These are phyloP conservation scores for Petrea volubilis DNA, from an alignment of 257 asterid species.

Conservation along the genomic window DNA sequence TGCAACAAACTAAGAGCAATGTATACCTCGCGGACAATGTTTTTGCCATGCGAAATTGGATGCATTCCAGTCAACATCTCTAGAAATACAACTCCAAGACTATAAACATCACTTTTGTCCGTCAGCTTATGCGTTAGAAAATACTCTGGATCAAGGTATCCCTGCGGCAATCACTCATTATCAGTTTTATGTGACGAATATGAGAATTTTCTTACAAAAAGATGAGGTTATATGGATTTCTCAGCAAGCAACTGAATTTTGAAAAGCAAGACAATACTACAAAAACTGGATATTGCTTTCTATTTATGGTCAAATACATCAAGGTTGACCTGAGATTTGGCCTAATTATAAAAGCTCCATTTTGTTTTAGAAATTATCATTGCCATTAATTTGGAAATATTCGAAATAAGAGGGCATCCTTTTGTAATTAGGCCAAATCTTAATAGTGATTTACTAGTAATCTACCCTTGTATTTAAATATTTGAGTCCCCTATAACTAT, in stretches of 20 bases:
- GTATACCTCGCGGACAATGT: constrained; percentile 94
- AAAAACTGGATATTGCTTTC: background rate
- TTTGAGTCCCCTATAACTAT: too few species aligned
- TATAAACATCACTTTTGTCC: constrained; percentile 94
- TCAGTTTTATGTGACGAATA: background rate
- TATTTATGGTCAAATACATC: background rate
- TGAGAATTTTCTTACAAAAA: background rate
- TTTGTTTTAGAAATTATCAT: too few species aligned
- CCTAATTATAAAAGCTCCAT: too few species aligned
- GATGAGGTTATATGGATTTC: background rate
- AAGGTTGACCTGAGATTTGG: too few species aligned
- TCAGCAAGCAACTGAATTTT: background rate
- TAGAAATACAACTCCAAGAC: constrained; percentile 94
- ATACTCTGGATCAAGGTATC: constrained; percentile 98
- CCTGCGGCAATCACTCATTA: constrained; percentile 46
- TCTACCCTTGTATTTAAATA: too few species aligned
- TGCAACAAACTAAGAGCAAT: background rate
- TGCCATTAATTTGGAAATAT: too few species aligned
- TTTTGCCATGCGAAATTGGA: constrained; percentile 94
- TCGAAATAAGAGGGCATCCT: too few species aligned
- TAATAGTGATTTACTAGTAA: too few species aligned
- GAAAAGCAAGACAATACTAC: background rate
- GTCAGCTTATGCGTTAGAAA: constrained; percentile 90
- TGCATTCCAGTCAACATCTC: constrained; percentile 93
- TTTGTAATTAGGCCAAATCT: too few species aligned